phyloP scores from a whole-genome alignment of 441 rosid species.

The Adansonia madagascariensis region DNA sequence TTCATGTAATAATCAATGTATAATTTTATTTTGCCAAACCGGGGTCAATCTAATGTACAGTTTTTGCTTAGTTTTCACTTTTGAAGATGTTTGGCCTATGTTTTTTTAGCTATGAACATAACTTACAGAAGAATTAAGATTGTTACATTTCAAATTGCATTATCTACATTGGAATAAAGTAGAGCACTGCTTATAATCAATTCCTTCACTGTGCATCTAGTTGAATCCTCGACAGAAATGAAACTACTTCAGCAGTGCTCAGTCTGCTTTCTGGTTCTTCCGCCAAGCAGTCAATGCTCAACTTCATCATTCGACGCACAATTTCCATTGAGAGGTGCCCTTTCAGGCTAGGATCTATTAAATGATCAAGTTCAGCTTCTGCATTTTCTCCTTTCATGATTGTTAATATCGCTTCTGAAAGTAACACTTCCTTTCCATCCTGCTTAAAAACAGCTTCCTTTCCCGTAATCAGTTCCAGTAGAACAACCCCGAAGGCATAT shows the following conservation, averaged over 20 bases:
- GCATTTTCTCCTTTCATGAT: constrained; percentile 32
- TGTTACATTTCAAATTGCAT: neutral
- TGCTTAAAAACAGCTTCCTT: constrained; percentile 36
- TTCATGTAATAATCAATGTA: neutral
- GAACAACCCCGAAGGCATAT: constrained; percentile 46
- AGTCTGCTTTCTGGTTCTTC: constrained; percentile 42
- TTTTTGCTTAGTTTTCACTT: constrained; percentile 12
- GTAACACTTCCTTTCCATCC: constrained; percentile 32
- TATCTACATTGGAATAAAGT: neutral
- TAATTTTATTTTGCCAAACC: neutral
- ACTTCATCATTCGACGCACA: constrained; percentile 26
- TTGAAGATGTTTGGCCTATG: neutral
- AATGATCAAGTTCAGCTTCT: constrained; percentile 23
- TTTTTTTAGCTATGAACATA: constrained; percentile 11
- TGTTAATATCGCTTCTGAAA: constrained; percentile 35
- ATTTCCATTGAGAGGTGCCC: constrained; percentile 23
- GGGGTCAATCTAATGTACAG: constrained; percentile 12
- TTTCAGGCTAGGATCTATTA: constrained; percentile 38
- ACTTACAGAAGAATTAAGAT: neutral
- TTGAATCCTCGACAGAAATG: constrained; percentile 40
- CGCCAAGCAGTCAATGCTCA: constrained; percentile 39
- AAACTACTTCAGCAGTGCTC: constrained; percentile 45
- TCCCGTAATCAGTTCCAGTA: constrained; percentile 42
- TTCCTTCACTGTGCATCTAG: constrained; percentile 31
- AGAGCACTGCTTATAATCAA: too few relatives aligned